Evolutionary conservation across 2,329 filamentous ascomycete species (phyloP).

Genomic region (Xylariales sp.): DNA sequence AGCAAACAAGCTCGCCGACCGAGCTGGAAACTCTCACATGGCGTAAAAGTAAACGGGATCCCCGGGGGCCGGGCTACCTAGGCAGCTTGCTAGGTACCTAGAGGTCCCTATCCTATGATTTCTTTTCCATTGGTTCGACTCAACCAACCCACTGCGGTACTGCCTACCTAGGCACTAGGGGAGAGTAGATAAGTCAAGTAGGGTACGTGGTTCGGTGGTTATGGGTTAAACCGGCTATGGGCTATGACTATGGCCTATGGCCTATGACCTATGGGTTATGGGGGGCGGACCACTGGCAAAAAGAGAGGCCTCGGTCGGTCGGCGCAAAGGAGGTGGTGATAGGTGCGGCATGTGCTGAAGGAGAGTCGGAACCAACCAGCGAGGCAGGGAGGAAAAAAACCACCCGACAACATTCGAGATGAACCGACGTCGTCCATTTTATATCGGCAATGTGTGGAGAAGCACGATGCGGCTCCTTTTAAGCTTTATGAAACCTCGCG

Average conservation of each 20-base stretch:
- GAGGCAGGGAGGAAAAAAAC: neutral
- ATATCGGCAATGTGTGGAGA: constrained; percentile 48
- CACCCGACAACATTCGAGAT: constrained; percentile 14
- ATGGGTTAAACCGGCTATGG: too few species aligned
- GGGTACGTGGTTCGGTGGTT: too few species aligned
- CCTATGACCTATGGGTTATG: too few species aligned
- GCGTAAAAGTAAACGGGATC: constrained; percentile 1
- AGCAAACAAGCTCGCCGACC: constrained; percentile 4
- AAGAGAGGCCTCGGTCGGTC: constrained; percentile 28
- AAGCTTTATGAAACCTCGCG: constrained; percentile 48
- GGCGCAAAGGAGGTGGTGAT: constrained; percentile 2
- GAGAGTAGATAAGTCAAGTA: too few species aligned
- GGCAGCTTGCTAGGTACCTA: neutral
- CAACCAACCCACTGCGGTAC: neutral
- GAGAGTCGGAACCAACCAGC: constrained; percentile 9
- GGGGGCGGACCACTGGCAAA: constrained; percentile 13
- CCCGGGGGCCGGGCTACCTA: neutral
- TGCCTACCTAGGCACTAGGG: too few species aligned
- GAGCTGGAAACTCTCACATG: constrained; percentile 11
- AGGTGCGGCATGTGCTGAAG: constrained; percentile 11
- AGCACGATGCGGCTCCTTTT: constrained; percentile 47
- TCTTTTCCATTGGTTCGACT: constrained; percentile 24
- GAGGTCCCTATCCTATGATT: neutral
- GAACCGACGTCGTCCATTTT: constrained; percentile 41
- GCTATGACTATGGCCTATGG: neutral